Evolutionary conservation across 176 grass and related monocot species (phyloP), one percentile per base, ranked within the genome.

Genomic region (Cenchrus americanus): DNA sequence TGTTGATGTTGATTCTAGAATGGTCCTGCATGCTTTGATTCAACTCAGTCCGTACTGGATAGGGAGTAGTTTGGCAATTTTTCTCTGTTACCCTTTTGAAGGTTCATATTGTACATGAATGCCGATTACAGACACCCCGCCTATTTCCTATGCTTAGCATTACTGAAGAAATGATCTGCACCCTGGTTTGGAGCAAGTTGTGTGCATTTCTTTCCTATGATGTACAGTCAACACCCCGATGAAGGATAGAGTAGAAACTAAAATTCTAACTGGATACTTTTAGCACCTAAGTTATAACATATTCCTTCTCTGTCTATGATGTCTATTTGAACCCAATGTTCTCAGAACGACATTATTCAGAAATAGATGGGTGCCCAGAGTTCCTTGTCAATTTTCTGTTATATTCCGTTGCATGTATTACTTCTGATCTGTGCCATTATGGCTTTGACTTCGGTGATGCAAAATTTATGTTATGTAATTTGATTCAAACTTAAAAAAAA

Each of bases 381-480:
- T 69, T 43, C 8, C 42, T 23, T 1, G 19, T 54, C 65, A 55
- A 4, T 58, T 69, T 57, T 12, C 8, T 21, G 43, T 27, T 69
- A 3, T 58, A 64, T 83, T 43, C 55, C 34, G 72, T 64, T 37
- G 41, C 66, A 41, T 42, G 55, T 14, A 69, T 74, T 64, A 37
- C 22, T 75, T 82, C 51, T 9, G 53, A 48, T 37, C 8, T 77
- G 14, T 21, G 32, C 7, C 14, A 9, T 83, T 24, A 30, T 83
- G 48, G 19, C 50, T 82, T 48, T 53, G 21, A 14, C 26, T 52
- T 14, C 30, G 66, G 30, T 14, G 1, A 43, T 30, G 24, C 10
- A 77, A 19, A 69, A 41, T 11, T 55, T 26, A 44, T 85, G 52
- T 55, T 70, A 61, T 77, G 53, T 59, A 40, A 60, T 66, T 40